Base-by-base conservation (phyloP, 2,329 filamentous ascomycete genomes). In the Claviceps pusilla region DNA sequence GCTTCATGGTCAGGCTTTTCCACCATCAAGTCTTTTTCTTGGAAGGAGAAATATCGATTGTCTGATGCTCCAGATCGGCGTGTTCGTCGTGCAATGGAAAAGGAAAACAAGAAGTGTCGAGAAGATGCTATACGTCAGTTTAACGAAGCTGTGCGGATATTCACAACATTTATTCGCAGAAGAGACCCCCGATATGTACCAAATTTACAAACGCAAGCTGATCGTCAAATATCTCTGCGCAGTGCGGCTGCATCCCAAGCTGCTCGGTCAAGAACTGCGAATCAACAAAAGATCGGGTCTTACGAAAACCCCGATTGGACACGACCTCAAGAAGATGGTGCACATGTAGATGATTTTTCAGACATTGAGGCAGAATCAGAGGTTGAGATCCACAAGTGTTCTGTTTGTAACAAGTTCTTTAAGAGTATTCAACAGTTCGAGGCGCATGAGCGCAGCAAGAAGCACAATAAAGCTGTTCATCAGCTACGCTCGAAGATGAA, bases 401-500 rank as follows among this genome's bases (percentile, higher is more conserved):
- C 85, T 3, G 79, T 82, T 4, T 97, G 93, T 68, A 78, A 82
- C 59, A 88, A 86, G 59, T 77, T 71, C 0, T 98, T 97, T 70
- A 80, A 96, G 69, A 97, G 90, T 63, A 87, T 95, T 65, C 89
- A 89, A 59, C 91, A 97, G 64, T 89, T 86, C 57, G 83, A 94
- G 63, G 84, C 86, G 3, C 93, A 98, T 63, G 90, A 96, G 71
- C 89, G 86, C 71, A 97, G 91, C 74, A 98, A 95, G 68, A 98
- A 97, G 69, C 93, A 98, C 63, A 70, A 84, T 57, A 97, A 95
- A 66, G 85, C 89, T 2, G 77, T 96, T 7, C 84, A 90, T 60
- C 80, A 89, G 57, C 70, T 98, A 43, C 82, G 82, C 62, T 78
- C 80, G 62, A 84, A 93, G 66, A 95, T 98, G 89, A 80, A 77